Evolutionary conservation across 352 stramenopile species (phyloP), one percentile per base, ranked within the genome.

Genomic region (Thraustotheca clavata): DNA sequence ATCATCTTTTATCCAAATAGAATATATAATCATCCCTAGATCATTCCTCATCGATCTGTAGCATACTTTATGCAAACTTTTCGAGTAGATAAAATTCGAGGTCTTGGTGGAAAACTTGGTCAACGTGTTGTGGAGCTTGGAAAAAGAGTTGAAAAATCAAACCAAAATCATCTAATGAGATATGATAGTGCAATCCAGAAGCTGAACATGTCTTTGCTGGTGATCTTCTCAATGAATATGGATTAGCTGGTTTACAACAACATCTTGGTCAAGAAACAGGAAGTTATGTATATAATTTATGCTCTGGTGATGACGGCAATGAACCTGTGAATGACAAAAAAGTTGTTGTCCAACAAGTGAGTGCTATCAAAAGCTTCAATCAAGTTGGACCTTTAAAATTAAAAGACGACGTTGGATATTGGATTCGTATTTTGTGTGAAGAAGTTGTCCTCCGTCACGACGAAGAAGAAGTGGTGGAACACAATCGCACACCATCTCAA

Each of bases 351-450:
- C 87, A 88, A 62, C 72, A 71, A n/a, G 71, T 93, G 41, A 77
- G 74, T 29, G 83, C 77, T 3, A 76, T 86, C 6, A 93, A 93
- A 67, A 83, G 89, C 63, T 93, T 90, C 54, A 79, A 89, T n/a
- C 70, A 80, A 46, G 82, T 75, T n/a, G 80, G 76, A 0, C 74
- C 73, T 0, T 69, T 93, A 0, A 52, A 75, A 33, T 68, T 74
- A 14, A 36, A 80, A 4, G 70, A 82, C 26, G 76, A 89, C 67
- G 69, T 93, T 14, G 71, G 77, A 54, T 93, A 93, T 66, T 93
- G 84, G 84, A 48, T 89, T 9, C 77, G 67, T 38, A 74, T 93
- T 26, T 60, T 93, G 14, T 79, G 74, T 2, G 77, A 89, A 62
- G 84, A 91, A 70, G 83, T 90, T 38, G 62, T 88, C 16, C 70